Base-by-base conservation (phyloP, 805 yeast genomes). In the Nakazawaea laoshanensis region DNA sequence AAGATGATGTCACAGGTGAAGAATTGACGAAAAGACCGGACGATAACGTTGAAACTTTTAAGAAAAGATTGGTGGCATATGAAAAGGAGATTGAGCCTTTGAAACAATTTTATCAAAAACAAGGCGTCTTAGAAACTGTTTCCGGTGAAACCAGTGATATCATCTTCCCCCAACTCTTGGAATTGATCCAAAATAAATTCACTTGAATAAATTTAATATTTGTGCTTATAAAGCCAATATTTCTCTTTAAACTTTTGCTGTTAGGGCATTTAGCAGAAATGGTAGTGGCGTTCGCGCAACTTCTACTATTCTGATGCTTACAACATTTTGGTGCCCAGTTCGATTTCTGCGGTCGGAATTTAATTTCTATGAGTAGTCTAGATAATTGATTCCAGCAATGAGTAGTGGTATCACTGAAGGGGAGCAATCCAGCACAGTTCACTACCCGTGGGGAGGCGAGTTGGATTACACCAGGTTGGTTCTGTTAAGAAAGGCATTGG, bases 1-100 rank as follows among this genome's bases (percentile, higher is more conserved):
- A 58, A 40, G 97, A 88, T 49, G 96, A 88, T 52, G 48, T 86
- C 2, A 88, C 97, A 0, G 96, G 96, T 1, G 96, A 88, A 50
- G 78, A 84, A 3, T 63, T 88, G 37, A 55, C 70, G 12, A 83
- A 86, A 55, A 69, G 97, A 40, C 65, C 77, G 0, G 97, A 88
- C 49, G 97, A 88, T 52, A 82, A 77, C 13, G 78, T 77, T 5
- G 82, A 67, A 39, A 79, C 81, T 0, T 80, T 88, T 47, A 69
- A 70, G 39, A 66, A 68, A 42, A 59, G 97, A 42, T 55, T 89
- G 26, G 75, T 70, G 21, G 61, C 65, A 21, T 87, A 84, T 53
- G 68, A 72, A 32, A 45, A 55, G 14, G 68, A 74, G 29, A 59
- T 86, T 11, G 65, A 46, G 5, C 94, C 94, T 3, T 56, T 89